A percentile compares a stretch with the other conserved stretches of the same genome.
Evolutionary conservation across 2,329 filamentous ascomycete genomes (phyloP).

Genomic region (Neurospora sp.): DNA sequence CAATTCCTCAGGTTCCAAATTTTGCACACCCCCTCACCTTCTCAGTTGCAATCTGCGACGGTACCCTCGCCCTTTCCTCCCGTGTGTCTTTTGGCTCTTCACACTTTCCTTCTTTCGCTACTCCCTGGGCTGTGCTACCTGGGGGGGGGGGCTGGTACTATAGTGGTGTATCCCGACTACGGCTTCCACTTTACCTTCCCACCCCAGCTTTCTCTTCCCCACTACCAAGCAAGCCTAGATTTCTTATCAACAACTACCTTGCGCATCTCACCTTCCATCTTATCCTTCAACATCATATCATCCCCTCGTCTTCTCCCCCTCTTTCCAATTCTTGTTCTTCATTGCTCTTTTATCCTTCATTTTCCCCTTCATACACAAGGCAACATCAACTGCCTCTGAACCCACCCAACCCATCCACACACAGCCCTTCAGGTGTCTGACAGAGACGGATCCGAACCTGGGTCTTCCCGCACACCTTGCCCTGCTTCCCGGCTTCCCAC

Average conservation of each 20-base stretch:
- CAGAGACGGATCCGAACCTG: not conserved
- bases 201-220: slow-evolving; percentile 3
- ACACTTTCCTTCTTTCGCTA: slow-evolving; percentile 1
- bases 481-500: slow-evolving; percentile 6
- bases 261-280: slow-evolving; percentile 1
- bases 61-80: not conserved
- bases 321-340: not conserved
- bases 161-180: not conserved
- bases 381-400: not conserved
- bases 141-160: not conserved
- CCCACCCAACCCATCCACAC: not conserved
- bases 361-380: not conserved
- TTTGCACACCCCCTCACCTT: slow-evolving; percentile 11
- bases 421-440: not conserved
- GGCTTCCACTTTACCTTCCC: slow-evolving; percentile 4
- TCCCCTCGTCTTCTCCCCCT: not conserved
- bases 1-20: slow-evolving; percentile 7
- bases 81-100: not conserved
- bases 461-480: slow-evolving; percentile 3
- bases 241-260: slow-evolving; percentile 13
- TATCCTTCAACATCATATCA: slow-evolving; percentile 4
- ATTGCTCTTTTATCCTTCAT: not conserved
- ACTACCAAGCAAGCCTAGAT: slow-evolving; percentile 10
- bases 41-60: not conserved
- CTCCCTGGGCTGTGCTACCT: not conserved